A percentile compares a stretch with the other conserved stretches of the same genome.
phyloP scores from a whole-genome alignment of 2,329 filamentous ascomycete species.

The Pseudogymnoascus sp. region DNA sequence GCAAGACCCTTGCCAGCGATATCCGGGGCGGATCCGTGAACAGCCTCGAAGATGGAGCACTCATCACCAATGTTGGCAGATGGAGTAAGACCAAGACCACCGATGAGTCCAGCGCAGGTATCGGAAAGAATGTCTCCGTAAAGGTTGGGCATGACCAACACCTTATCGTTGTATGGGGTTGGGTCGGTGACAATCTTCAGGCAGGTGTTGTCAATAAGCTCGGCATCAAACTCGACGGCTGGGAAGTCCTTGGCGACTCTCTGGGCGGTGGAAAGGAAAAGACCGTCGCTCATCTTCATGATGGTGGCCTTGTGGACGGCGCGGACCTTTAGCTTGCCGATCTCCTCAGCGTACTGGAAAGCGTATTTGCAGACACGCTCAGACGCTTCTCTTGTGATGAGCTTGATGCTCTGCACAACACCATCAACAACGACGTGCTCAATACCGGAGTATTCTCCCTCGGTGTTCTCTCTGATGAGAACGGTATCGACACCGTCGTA shows the following conservation, averaged over 20 bases:
- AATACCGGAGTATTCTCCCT: slow-evolving; percentile 98
- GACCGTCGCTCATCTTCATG: slow-evolving; percentile 99
- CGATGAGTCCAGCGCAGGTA: slow-evolving; percentile 98
- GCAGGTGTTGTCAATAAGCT: slow-evolving; percentile 98
- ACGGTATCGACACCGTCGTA: slow-evolving; percentile 97
- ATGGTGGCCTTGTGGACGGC: slow-evolving; percentile 99
- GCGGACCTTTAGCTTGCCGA: slow-evolving; percentile 93
- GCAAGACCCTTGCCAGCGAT: slow-evolving; percentile 94
- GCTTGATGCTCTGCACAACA: slow-evolving; percentile 98
- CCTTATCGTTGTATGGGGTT: slow-evolving; percentile 96
- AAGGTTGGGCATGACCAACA: slow-evolving; percentile 95
- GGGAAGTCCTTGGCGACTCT: slow-evolving; percentile 94
- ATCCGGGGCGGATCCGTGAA: slow-evolving; percentile 94
- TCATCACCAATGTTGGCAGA: slow-evolving; percentile 98
- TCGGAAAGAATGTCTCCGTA: slow-evolving; percentile 99
- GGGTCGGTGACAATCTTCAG: slow-evolving; percentile 98
- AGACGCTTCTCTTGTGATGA: slow-evolving; percentile 90
- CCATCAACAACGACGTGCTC: slow-evolving; percentile 97
- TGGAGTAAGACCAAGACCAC: slow-evolving; percentile 91
- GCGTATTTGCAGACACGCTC: slow-evolving; percentile 96
- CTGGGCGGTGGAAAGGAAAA: slow-evolving; percentile 84
- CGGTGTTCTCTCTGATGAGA: slow-evolving; percentile 98
- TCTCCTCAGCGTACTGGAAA: slow-evolving; percentile 93
- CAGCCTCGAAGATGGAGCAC: slow-evolving; percentile 99
- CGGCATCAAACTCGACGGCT: slow-evolving; percentile 89